Conservation (phyloP, 75 land plant genomes). For the Azolla pinnata region DNA sequence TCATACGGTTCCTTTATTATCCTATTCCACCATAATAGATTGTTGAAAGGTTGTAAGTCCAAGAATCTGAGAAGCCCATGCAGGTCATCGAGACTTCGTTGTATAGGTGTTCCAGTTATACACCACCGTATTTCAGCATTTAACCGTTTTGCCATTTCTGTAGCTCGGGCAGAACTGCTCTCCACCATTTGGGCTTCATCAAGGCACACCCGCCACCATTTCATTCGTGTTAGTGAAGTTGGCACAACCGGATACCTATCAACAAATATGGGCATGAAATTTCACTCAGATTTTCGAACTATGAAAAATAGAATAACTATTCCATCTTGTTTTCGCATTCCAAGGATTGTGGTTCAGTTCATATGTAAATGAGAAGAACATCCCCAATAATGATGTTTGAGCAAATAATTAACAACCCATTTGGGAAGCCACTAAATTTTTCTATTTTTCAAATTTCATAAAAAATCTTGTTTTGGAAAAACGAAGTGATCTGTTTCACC, state of each 20-base stretch:
- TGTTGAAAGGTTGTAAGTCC: constrained; percentile 62
- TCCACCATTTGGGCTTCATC: constrained; percentile 99
- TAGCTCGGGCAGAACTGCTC: constrained; percentile 62
- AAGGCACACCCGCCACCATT: constrained; percentile 93
- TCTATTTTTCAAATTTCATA: too few species aligned
- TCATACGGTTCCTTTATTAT: constrained; percentile 83
- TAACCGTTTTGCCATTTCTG: constrained; percentile 90
- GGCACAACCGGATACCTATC: constrained; percentile 84
- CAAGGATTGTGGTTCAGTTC: too few species aligned
- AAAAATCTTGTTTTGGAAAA: too few species aligned
- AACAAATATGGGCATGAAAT: too few species aligned
- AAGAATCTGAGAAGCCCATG: constrained; percentile 78
- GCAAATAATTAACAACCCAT: too few species aligned
- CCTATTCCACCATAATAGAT: constrained; percentile 74
- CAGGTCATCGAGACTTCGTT: constrained; percentile 79
- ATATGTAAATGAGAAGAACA: too few species aligned
- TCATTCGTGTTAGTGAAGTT: constrained; percentile 70
- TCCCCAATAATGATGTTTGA: too few species aligned
- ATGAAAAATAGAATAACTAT: too few species aligned
- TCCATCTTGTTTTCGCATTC: too few species aligned
- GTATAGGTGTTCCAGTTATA: constrained; percentile 96
- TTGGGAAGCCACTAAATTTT: too few species aligned
- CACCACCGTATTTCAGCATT: constrained; percentile 86
- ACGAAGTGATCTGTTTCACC: too few species aligned
- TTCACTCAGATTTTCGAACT: too few species aligned